Conservation (phyloP, 257 asterid species). For the Mentha longifolia region DNA sequence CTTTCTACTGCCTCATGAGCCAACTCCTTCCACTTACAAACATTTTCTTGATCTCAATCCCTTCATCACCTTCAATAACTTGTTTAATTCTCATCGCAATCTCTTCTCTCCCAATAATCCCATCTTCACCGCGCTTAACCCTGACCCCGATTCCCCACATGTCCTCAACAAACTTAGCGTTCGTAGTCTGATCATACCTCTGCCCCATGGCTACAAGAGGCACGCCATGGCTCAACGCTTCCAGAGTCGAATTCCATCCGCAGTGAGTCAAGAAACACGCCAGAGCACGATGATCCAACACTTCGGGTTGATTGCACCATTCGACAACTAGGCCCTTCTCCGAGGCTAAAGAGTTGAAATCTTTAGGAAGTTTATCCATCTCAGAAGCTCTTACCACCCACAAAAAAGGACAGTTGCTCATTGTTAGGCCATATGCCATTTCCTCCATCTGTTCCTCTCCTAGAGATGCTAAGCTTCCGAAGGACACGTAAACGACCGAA, state of each 20-base stretch:
- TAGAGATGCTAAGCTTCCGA: conserved; percentile 38
- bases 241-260: conserved; percentile 48
- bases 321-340: conserved; percentile 42
- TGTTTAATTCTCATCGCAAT: conserved; percentile 35
- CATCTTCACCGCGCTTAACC: conserved; percentile 26
- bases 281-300: conserved; percentile 38
- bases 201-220: no score
- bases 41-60: conserved; percentile 30
- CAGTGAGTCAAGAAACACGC: conserved; percentile 50
- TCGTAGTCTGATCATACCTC: conserved; percentile 38
- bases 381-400: conserved; percentile 54
- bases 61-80: conserved; percentile 36
- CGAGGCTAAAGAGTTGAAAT: conserved; percentile 36
- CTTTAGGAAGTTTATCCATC: conserved; percentile 38
- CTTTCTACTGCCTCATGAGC: conserved; percentile 38
- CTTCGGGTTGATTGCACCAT: conserved; percentile 54
- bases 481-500: conserved; percentile 41
- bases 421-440: conserved; percentile 38
- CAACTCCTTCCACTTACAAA: conserved; percentile 38
- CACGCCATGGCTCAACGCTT: conserved; percentile 42
- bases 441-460: conserved; percentile 48
- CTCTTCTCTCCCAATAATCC: conserved; percentile 41
- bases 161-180: conserved; percentile 42
- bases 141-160: conserved; percentile 46
- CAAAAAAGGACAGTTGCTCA: conserved; percentile 39